Percentiles rank a stretch among this genome's conserved stretches.
Conservation (phyloP, 345 rosid species). For the Eucalyptus sp. region DNA sequence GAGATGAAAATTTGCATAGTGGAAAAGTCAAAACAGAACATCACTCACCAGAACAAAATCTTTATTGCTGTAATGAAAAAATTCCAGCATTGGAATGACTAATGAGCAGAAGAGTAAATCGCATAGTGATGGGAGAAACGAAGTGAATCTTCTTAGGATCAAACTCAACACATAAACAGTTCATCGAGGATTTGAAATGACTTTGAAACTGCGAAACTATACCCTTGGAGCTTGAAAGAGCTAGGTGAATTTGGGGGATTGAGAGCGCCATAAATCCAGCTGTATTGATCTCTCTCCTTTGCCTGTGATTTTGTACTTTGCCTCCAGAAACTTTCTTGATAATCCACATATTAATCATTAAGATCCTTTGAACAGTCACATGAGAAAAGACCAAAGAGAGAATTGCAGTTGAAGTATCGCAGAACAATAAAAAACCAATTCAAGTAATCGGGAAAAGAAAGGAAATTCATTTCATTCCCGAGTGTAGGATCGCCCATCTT, state of each 20-base stretch:
- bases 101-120: neutral
- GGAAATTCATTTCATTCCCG: accelerated
- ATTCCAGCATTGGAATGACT: neutral
- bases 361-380: neutral
- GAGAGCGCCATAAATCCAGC: neutral
- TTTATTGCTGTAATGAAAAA: neutral
- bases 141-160: neutral
- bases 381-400: neutral
- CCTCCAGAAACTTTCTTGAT: neutral
- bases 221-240: neutral
- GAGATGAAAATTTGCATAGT: neutral
- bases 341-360: neutral
- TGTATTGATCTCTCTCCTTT: neutral
- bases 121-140: neutral
- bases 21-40: neutral
- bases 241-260: accelerated
- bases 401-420: neutral
- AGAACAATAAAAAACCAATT: neutral
- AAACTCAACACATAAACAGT: neutral
- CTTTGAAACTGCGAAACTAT: neutral
- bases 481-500: neutral
- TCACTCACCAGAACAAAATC: neutral
- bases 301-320: neutral
- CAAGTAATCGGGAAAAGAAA: accelerated
- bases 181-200: neutral